Evolutionary conservation across 2,329 filamentous ascomycete genomes (phyloP).

Genomic region (Cadophora sp.): DNA sequence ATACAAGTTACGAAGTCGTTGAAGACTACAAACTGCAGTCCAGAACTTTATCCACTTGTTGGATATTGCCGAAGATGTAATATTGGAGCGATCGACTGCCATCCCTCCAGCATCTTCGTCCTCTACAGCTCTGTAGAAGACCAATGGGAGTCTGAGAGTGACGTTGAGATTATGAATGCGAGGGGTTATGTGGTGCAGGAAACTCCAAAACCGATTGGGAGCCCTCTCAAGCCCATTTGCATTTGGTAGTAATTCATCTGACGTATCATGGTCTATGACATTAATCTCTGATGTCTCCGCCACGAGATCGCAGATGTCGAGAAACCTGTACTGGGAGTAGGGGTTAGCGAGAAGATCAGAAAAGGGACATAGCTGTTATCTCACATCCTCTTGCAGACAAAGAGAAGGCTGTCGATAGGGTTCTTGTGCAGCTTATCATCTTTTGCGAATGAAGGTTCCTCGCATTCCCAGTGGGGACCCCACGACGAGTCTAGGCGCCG

Average conservation of each 20-base stretch:
- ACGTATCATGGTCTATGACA: conserved; percentile 7
- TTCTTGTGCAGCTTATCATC: background rate
- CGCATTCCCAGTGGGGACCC: conserved; percentile 18
- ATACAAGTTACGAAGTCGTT: background rate
- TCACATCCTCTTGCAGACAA: conserved; percentile 15
- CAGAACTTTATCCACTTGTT: background rate
- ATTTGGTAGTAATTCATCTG: background rate
- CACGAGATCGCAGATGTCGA: conserved; percentile 6
- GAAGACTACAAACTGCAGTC: background rate
- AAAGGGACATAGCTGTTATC: background rate
- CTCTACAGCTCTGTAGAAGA: conserved; percentile 6
- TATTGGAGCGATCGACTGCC: background rate
- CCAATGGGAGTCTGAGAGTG: conserved; percentile 5
- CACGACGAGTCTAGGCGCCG: conserved; percentile 2
- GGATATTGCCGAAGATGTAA: background rate
- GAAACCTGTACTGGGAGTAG: conserved; percentile 1
- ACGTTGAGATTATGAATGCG: background rate
- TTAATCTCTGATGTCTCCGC: background rate
- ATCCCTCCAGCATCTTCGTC: background rate
- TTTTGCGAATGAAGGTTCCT: background rate
- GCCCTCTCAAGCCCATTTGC: background rate
- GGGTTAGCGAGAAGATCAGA: background rate
- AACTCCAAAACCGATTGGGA: background rate
- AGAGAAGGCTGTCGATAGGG: background rate
- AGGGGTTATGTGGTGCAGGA: background rate